A percentile compares a stretch with the other conserved stretches of the same genome.
Evolutionary conservation across 805 yeast species (phyloP).

Genomic region (Danielia reshetovae): DNA sequence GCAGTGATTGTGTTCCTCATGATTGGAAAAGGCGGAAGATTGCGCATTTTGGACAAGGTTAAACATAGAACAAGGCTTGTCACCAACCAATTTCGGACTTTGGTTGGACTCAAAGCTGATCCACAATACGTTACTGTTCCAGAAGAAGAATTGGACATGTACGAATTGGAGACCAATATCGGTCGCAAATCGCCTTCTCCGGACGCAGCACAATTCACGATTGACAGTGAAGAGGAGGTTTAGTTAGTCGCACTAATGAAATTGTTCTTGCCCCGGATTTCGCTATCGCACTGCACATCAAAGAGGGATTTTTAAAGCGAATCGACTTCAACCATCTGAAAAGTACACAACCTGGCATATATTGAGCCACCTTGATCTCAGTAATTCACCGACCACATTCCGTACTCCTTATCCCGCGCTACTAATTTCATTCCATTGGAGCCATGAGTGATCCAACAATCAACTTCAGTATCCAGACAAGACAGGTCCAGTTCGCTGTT

Average conservation of each 20-base stretch:
- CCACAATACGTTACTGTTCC: too few relatives aligned
- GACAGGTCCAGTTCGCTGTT: constrained; percentile 58
- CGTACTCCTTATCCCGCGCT: neutral
- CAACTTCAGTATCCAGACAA: constrained; percentile 44
- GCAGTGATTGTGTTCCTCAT: constrained; percentile 27
- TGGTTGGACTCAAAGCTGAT: too few relatives aligned
- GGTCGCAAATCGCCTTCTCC: too few relatives aligned
- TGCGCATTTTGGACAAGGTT: neutral
- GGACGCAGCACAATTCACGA: constrained; percentile 13
- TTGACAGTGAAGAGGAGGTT: constrained; percentile 19
- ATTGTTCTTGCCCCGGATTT: neutral
- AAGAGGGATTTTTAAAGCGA: neutral
- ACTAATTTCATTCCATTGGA: neutral
- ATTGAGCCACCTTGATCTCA: too few relatives aligned
- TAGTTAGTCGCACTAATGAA: neutral
- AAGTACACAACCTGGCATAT: too few relatives aligned
- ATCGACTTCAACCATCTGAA: neutral
- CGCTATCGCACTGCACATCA: neutral
- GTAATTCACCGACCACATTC: too few relatives aligned
- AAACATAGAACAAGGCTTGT: too few relatives aligned
- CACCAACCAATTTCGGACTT: too few relatives aligned
- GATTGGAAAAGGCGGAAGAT: constrained; percentile 28
- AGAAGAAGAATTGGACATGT: too few relatives aligned
- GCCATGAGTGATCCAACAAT: constrained; percentile 37
- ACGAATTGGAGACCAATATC: too few relatives aligned